Conservation (phyloP, 345 rosid genomes). For the Trapa incisa region DNA sequence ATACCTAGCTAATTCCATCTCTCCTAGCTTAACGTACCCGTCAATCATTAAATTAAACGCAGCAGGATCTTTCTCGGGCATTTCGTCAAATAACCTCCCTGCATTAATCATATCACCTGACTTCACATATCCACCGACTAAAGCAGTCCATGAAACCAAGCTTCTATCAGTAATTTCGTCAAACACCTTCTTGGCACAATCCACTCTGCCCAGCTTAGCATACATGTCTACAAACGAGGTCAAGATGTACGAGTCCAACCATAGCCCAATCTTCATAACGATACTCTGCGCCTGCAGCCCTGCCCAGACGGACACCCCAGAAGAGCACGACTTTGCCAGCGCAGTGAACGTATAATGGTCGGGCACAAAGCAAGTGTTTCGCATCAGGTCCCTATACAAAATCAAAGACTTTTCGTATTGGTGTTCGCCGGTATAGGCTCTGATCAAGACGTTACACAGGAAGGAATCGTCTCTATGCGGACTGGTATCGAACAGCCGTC, state of each 20-base stretch:
- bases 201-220: slow-evolving; percentile 37
- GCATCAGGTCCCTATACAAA: slow-evolving; percentile 40
- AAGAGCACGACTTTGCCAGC: slow-evolving; percentile 40
- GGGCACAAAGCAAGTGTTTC: slow-evolving; percentile 33
- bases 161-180: slow-evolving; percentile 55
- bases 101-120: slow-evolving; percentile 39
- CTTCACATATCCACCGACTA: slow-evolving; percentile 48
- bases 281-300: slow-evolving; percentile 46
- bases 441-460: slow-evolving; percentile 64
- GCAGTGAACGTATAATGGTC: slow-evolving; percentile 49
- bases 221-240: slow-evolving; percentile 66
- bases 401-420: slow-evolving; percentile 28
- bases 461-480: slow-evolving; percentile 40
- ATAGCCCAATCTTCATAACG: slow-evolving; percentile 39
- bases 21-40: slow-evolving; percentile 56
- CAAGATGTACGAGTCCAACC: slow-evolving; percentile 46
- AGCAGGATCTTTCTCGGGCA: slow-evolving; percentile 48
- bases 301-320: slow-evolving; percentile 25
- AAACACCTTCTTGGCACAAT: slow-evolving; percentile 35
- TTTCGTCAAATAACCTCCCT: slow-evolving; percentile 31
- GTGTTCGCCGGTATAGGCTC: slow-evolving; percentile 30
- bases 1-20: slow-evolving; percentile 38
- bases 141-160: slow-evolving; percentile 65
- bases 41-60: slow-evolving; percentile 49
- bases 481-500: slow-evolving; percentile 39